A percentile compares a stretch with the other conserved stretches of the same genome.
Evolutionary conservation across 495 filamentous ascomycete species (phyloP).

Genomic region (Aspergillus saccharolyticus): DNA sequence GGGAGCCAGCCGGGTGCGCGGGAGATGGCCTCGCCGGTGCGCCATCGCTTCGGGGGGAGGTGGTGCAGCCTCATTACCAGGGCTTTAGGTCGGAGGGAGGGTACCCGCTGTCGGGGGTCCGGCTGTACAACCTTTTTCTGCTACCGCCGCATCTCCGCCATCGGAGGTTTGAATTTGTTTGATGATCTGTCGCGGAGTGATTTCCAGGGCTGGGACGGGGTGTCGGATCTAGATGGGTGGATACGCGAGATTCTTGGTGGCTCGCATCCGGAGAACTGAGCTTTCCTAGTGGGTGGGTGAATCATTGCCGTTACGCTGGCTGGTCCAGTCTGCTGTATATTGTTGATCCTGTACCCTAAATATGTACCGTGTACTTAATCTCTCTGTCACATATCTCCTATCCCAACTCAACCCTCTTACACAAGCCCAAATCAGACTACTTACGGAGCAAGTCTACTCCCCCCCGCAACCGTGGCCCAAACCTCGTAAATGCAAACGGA

Average conservation of each 20-base stretch:
- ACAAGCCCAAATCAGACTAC: background rate
- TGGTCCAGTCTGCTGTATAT: no score
- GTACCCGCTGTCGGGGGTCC: background rate
- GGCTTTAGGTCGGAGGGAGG: no score
- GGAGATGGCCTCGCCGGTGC: slow-evolving; percentile 1
- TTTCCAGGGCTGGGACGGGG: slow-evolving; percentile 27
- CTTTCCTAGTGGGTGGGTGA: no score
- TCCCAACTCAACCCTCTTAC: no score
- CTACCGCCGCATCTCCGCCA: background rate
- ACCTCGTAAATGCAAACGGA: slow-evolving; percentile 59
- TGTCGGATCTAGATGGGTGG: slow-evolving; percentile 33
- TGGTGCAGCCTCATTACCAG: background rate
- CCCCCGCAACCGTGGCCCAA: slow-evolving; percentile 55
- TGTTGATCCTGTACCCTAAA: no score
- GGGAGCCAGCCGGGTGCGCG: slow-evolving; percentile 15
- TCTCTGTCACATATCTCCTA: no score
- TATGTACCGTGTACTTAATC: no score
- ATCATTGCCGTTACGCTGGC: no score
- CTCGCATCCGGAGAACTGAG: background rate
- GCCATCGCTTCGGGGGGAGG: background rate
- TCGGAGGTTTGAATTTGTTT: slow-evolving; percentile 22
- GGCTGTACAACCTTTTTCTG: no score
- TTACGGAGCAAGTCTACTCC: background rate
- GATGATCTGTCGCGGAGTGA: slow-evolving; percentile 26
- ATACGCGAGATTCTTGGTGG: slow-evolving; percentile 32